Conservation (phyloP, 768 basidiomycete genomes). For the Psilocybe sp. region DNA sequence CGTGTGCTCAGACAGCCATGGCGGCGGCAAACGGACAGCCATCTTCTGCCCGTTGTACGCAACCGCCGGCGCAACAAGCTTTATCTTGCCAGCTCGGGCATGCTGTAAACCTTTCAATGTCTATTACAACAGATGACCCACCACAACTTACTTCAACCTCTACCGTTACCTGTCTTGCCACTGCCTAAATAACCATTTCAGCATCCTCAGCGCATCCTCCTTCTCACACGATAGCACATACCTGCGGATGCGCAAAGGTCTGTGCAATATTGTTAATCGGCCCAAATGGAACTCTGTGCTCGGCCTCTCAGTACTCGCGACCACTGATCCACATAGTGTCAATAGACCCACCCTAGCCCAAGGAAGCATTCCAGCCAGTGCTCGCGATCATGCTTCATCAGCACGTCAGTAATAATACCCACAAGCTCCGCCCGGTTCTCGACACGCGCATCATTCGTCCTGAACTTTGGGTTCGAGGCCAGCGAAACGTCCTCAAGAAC, state of each 20-base stretch:
- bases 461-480: constrained; percentile 58
- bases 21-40: constrained; percentile 72
- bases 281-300: constrained; percentile 70
- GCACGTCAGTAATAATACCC: constrained; percentile 57
- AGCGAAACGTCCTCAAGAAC: constrained; percentile 65
- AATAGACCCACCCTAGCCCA: constrained; percentile 68
- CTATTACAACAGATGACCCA: not conserved
- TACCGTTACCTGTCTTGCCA: constrained; percentile 70
- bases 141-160: constrained; percentile 68
- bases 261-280: constrained; percentile 91
- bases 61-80: constrained; percentile 79
- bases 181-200: constrained; percentile 44
- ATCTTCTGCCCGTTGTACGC: constrained; percentile 79
- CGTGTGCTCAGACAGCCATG: constrained; percentile 87
- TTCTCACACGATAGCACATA: constrained; percentile 14
- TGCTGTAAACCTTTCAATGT: constrained; percentile 39
- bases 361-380: constrained; percentile 76
- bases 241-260: constrained; percentile 86
- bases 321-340: not conserved
- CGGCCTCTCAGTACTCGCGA: constrained; percentile 2
- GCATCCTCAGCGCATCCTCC: constrained; percentile 6
- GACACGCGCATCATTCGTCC: constrained; percentile 75
- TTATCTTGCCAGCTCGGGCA: constrained; percentile 71
- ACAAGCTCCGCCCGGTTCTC: constrained; percentile 70
- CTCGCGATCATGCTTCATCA: constrained; percentile 56